Evolutionary conservation across 2,329 filamentous ascomycete genomes (phyloP), one percentile per base, ranked within the genome.

Genomic region (Aspergillaceae sp.): DNA sequence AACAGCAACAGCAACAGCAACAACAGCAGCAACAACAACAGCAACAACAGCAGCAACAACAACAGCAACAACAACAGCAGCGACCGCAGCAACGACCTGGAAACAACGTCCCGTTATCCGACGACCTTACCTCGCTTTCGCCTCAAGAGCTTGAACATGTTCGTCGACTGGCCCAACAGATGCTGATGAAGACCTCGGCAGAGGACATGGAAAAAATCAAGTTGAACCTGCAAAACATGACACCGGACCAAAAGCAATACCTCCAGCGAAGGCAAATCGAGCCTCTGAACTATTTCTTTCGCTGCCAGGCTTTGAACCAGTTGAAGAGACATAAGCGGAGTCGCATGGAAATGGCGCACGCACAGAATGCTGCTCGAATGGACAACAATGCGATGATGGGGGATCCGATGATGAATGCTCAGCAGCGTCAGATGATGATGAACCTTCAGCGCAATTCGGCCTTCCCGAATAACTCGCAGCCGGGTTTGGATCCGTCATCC

Each of bases 271-370:
- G 71, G 45, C 64, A 70, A 19, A 64, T 75, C 38, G 73, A 78
- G 42, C 75, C 75, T 0, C 54, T 79, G 36, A 66, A 68, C 36
- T 72, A 72, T 44, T 72, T 73, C 48, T 76, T 78, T 55, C 73
- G 72, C 37, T 67, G 69, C 34, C 69, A 75, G 45, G 73, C 74
- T 3, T 61, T 74, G 26, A 66, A 52, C 47, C 62, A 66, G 52
- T 63, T 73, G 54, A 66, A 63, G 44, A 61, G 58, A 42, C 60
- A 63, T 45, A 65, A 63, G 46, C 58, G 58, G 6, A 51, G 47
- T 34, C 62, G 60, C 19, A 50, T 59, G 54, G 62, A 65, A 36
- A 60, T 65, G 51, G 57, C 52, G 38, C 64, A 62, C 26, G 51
- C 53, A 10, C 61, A 59, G 34, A 64, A 57, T 46, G 44, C 51